Base-by-base conservation (phyloP, 768 basidiomycete species). In the Exsudoporus frostii region DNA sequence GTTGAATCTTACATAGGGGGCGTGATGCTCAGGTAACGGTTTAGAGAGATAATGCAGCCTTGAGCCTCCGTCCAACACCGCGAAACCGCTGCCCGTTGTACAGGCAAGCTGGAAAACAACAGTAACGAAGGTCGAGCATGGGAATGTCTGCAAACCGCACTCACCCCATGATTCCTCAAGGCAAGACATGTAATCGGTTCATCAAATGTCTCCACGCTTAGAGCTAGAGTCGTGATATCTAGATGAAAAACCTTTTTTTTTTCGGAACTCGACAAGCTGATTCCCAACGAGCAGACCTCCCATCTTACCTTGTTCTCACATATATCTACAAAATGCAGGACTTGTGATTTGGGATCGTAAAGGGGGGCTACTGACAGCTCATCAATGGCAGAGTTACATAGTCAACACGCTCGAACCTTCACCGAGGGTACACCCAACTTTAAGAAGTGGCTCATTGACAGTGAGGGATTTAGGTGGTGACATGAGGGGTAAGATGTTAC, bases 261-360 rank as follows among this genome's bases (percentile, higher is more conserved):
- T 17, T n/a, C 17, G 19, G 13, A 25, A 19, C 24, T 61, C 45
- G 50, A 52, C 37, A 34, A 39, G 27, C 27, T 11, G 14, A 24
- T 30, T 29, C 15, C 15, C 6, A 22, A 36, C 17, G 29, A 47
- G 45, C 34, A n/a, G 46, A n/a, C 22, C 7, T 36, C 7, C 40
- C n/a, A 1, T 14, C 55, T 48, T 38, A 50, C 65, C 55, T 54
- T 55, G 32, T 66, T 57, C 53, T 63, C 48, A 24, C 41, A 54
- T 45, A 87, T 87, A 62, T 88, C 86, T 42, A 88, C 82, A 65
- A 89, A 87, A 67, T 88, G 85, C 34, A 88, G 64, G 24, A 71
- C 75, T 10, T 73, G 74, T 1, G 79, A 80, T 41, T 57, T 61
- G 13, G 78, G 67, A 56, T 88, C 85, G 63, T 84, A 87, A 14